Evolutionary conservation across 495 filamentous ascomycete species (phyloP).

Genomic region (Hypoxylon subgilvum): DNA sequence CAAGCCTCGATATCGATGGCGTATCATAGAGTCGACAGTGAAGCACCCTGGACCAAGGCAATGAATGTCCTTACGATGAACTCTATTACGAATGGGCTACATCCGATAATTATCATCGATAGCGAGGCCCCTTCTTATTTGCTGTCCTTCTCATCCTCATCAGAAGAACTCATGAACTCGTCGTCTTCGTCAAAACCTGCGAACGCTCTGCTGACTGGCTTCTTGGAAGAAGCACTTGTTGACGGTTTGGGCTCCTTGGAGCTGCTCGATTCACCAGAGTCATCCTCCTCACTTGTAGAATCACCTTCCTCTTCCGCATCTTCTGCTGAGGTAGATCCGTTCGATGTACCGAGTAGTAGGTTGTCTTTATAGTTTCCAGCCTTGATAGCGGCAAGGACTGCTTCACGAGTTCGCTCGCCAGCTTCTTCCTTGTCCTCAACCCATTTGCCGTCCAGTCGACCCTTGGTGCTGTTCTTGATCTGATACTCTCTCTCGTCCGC

Average conservation of each 20-base stretch:
- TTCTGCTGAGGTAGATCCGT: constrained; percentile 53
- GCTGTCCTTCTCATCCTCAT: constrained; percentile 58
- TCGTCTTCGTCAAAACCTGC: constrained; percentile 91
- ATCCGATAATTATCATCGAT: constrained; percentile 22
- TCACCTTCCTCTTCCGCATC: constrained; percentile 45
- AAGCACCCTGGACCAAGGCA: too few relatives aligned
- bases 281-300: constrained; percentile 44
- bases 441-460: constrained; percentile 86
- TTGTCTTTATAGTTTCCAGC: constrained; percentile 64
- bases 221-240: constrained; percentile 49
- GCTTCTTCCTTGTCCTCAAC: constrained; percentile 89
- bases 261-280: constrained; percentile 42
- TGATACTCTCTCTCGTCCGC: constrained; percentile 83
- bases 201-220: constrained; percentile 61
- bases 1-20: too few relatives aligned
- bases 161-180: constrained; percentile 83
- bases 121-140: constrained; percentile 2
- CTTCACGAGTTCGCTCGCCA: constrained; percentile 80
- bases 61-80: too few relatives aligned
- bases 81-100: too few relatives aligned
- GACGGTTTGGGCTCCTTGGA: constrained; percentile 46
- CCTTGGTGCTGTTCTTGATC: constrained; percentile 70
- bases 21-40: too few relatives aligned
- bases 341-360: constrained; percentile 50
- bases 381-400: constrained; percentile 78